Conservation (phyloP, 2,329 filamentous ascomycete genomes). For the Colletotrichum gigasporum region DNA sequence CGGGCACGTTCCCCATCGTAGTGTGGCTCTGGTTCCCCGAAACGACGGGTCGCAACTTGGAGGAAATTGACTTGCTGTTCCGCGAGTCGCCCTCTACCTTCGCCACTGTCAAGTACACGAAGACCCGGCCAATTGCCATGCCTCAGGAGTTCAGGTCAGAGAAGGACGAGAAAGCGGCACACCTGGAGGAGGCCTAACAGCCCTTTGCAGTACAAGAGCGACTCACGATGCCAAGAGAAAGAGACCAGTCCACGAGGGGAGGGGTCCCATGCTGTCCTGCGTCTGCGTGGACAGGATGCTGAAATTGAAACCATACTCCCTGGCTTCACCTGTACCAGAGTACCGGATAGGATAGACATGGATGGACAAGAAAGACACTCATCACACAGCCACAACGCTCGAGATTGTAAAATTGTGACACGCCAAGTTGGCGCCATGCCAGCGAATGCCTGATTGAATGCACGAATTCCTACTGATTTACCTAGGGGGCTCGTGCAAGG, state of each 20-base stretch:
- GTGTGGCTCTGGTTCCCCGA: slow-evolving; percentile 57
- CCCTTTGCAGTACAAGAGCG: not conserved
- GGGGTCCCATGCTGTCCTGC: too few species aligned
- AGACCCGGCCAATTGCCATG: slow-evolving; percentile 42
- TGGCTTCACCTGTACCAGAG: not conserved
- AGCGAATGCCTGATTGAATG: too few species aligned
- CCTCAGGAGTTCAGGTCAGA: slow-evolving; percentile 39
- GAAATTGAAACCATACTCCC: too few species aligned
- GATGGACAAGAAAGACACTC: not conserved
- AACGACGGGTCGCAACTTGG: slow-evolving; percentile 58
- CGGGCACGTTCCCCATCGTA: slow-evolving; percentile 51
- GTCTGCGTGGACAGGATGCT: too few species aligned
- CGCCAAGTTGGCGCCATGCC: too few species aligned
- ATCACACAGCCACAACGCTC: not conserved
- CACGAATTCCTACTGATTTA: too few species aligned
- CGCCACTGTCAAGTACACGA: slow-evolving; percentile 47
- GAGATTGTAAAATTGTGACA: not conserved
- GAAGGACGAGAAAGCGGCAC: slow-evolving; percentile 30
- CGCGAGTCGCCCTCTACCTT: slow-evolving; percentile 47
- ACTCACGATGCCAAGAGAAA: too few species aligned
- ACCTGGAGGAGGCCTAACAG: slow-evolving; percentile 10
- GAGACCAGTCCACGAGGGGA: too few species aligned
- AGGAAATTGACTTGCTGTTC: slow-evolving; percentile 56
- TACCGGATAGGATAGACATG: not conserved
- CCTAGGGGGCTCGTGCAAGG: too few species aligned